Evolutionary conservation across 352 stramenopile genomes (phyloP).

Genomic region (Pythium apleroticum): DNA sequence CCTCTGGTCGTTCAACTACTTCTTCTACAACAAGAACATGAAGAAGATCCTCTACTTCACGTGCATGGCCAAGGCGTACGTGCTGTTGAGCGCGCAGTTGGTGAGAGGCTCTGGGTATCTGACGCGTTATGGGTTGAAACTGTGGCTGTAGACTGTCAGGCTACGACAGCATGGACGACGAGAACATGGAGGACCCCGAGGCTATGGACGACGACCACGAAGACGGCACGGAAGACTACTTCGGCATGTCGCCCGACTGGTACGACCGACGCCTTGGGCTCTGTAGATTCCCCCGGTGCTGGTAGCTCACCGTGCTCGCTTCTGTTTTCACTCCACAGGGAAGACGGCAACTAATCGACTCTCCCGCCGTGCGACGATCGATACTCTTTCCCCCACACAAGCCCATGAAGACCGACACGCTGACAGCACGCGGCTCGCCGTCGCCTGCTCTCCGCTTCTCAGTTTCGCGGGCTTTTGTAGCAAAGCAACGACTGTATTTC

Average conservation of each 20-base stretch:
- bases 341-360: constrained; percentile 27
- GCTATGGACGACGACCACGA: constrained; percentile 74
- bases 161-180: constrained; percentile 68
- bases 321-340: constrained; percentile 12
- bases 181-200: constrained; percentile 73
- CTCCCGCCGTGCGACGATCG: neutral
- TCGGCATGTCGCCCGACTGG: constrained; percentile 85
- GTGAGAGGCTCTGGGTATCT: neutral
- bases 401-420: neutral
- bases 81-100: neutral
- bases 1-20: constrained; percentile 95
- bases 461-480: neutral
- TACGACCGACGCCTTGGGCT: constrained; percentile 31
- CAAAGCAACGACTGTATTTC: constrained; percentile 2
- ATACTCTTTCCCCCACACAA: constrained; percentile 1
- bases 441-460: neutral
- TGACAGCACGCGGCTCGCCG: neutral
- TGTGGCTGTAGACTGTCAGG: constrained; percentile 37
- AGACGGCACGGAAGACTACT: constrained; percentile 82
- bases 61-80: constrained; percentile 89
- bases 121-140: constrained; percentile 7
- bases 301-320: constrained; percentile 1
- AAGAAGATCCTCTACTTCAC: constrained; percentile 95
- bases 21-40: constrained; percentile 93
- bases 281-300: neutral